Conservation (phyloP, 1,284 basidiomycete genomes). For the Ustilago hordei region DNA sequence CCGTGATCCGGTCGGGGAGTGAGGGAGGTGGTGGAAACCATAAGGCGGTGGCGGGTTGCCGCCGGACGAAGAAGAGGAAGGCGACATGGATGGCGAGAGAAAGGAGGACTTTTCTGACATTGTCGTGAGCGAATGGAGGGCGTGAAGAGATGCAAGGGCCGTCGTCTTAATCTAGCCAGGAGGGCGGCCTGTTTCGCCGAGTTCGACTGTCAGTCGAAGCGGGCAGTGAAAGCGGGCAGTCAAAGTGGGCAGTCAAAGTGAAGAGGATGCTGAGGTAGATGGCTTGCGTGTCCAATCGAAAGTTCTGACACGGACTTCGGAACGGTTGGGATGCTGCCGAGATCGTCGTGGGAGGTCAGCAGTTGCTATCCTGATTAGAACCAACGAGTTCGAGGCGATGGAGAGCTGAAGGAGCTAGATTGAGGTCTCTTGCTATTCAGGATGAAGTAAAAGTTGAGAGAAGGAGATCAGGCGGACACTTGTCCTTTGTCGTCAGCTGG, state of each 20-base stretch:
- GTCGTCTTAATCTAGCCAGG: not conserved
- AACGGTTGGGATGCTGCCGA: not conserved
- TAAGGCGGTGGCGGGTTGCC: constrained; percentile 63
- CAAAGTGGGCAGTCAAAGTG: not conserved
- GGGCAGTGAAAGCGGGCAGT: not conserved
- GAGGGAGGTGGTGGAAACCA: constrained; percentile 60
- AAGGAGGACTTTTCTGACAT: constrained; percentile 56
- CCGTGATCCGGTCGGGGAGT: constrained; percentile 56
- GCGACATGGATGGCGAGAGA: constrained; percentile 58
- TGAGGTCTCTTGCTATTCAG: not conserved
- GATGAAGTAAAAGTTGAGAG: not conserved
- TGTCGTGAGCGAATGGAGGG: constrained; percentile 24
- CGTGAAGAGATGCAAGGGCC: not conserved
- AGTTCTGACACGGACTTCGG: not conserved
- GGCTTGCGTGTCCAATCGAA: not conserved
- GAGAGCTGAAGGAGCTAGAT: not conserved
- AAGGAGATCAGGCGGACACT: not conserved
- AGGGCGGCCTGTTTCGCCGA: not conserved
- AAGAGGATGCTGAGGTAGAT: not conserved
- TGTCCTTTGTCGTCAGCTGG: not conserved
- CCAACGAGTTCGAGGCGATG: not conserved
- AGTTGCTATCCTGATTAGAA: not conserved
- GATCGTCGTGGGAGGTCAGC: not conserved
- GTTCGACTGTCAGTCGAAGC: not conserved
- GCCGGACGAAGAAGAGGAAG: constrained; percentile 56